Evolutionary conservation across 768 basidiomycete genomes (phyloP).

Genomic region (Suillus brevipes): DNA sequence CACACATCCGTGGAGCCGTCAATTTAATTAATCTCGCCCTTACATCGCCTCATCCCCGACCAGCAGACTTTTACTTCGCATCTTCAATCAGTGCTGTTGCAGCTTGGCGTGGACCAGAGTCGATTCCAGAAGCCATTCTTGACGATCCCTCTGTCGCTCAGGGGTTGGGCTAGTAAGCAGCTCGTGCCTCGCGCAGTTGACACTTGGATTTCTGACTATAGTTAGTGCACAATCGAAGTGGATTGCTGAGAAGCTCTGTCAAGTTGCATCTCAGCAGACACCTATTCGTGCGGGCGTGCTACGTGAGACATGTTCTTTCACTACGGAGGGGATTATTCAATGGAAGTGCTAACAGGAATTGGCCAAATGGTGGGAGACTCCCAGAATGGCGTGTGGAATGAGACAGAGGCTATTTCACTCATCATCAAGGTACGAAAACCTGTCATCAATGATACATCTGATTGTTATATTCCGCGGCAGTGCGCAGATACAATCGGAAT

Average conservation of each 20-base stretch:
- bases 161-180: conserved; percentile 36
- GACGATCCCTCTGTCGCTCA: conserved; percentile 28
- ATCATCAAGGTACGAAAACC: conserved; percentile 26
- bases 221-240: conserved; percentile 43
- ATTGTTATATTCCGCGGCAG: conserved; percentile 32
- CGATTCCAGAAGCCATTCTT: conserved; percentile 25
- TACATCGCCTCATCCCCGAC: conserved; percentile 31
- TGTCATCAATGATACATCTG: background rate
- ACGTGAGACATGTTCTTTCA: conserved; percentile 15
- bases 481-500: conserved; percentile 41
- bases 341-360: conserved; percentile 44
- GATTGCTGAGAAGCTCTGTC: conserved; percentile 53
- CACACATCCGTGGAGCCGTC: conserved; percentile 48
- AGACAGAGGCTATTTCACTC: conserved; percentile 42
- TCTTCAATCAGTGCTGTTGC: conserved; percentile 44
- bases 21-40: conserved; percentile 53
- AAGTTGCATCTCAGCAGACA: conserved; percentile 38
- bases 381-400: conserved; percentile 50
- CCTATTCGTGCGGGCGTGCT: conserved; percentile 21
- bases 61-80: conserved; percentile 50
- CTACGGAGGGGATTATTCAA: conserved; percentile 8
- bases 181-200: background rate
- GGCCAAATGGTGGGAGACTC: conserved; percentile 59
- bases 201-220: background rate
- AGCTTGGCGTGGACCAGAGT: conserved; percentile 20